Conservation (phyloP, 2,329 filamentous ascomycete genomes). For the Penicillium sp. region DNA sequence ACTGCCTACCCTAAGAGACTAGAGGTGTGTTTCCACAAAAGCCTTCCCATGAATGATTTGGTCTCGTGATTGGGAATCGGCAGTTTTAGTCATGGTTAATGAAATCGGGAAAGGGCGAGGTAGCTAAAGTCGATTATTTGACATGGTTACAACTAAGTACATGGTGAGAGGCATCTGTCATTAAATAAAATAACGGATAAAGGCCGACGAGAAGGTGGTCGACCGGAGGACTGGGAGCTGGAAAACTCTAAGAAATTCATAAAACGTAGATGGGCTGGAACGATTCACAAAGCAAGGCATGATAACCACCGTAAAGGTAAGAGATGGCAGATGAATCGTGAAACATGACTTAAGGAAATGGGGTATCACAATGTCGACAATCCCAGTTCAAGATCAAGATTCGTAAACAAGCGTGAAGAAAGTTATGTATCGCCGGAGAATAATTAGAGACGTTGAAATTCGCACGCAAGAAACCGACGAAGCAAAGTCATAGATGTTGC, state of each 20-base stretch:
- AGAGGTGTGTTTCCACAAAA: not conserved
- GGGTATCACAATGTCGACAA: conserved; percentile 22
- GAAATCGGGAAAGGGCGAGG: not conserved
- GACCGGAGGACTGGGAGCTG: conserved; percentile 2
- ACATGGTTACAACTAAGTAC: conserved; percentile 25
- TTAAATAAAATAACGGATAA: conserved; percentile 8
- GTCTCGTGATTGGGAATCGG: not conserved
- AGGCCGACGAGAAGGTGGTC: conserved; percentile 11
- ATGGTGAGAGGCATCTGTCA: conserved; percentile 31
- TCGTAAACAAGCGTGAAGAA: conserved; percentile 12
- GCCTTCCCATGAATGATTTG: not conserved
- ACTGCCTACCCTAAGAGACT: not conserved
- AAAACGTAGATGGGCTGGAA: not conserved
- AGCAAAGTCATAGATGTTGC: not conserved
- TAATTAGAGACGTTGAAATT: conserved; percentile 1
- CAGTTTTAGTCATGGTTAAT: not conserved
- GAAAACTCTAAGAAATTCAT: conserved; percentile 2
- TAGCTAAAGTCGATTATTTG: conserved; percentile 15
- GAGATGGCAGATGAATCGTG: conserved; percentile 16
- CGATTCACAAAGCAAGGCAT: conserved; percentile 6
- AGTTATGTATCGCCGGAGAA: conserved; percentile 12
- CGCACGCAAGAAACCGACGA: conserved; percentile 6
- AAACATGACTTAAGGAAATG: conserved; percentile 19
- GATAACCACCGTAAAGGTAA: conserved; percentile 2
- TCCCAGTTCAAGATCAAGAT: conserved; percentile 9